Base-by-base conservation (phyloP, 345 rosid species). In the Geranium brycei region DNA sequence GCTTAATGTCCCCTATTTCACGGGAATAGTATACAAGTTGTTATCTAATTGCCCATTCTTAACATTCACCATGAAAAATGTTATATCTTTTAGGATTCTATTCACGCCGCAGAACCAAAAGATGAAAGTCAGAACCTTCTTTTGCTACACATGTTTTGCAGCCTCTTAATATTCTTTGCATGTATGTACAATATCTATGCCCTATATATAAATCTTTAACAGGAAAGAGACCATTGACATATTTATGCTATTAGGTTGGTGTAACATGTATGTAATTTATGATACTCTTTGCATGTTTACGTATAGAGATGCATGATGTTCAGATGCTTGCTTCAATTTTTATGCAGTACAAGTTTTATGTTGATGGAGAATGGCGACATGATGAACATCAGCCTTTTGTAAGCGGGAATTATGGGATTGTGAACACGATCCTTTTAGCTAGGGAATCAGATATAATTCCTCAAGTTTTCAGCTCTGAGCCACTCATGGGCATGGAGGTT, bases 281-380 rank as follows among this genome's bases (percentile, higher is more conserved):
- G 53, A 11, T 47, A 47, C 53, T 47, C 14, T 47, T 47, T 47
- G 15, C 1, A 47, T 47, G 53, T 7, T 11, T 47, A 13, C 14
- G 53, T 11, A 8, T 47, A 6, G 53, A 47, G 13, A 11, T 47
- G 15, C 53, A 8, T 47, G 53, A 11, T 11, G 14, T 11, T 47
- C 3, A 47, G 53, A 47, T 47, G 53, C 15, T 11, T 13, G 14
- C 10, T 47, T 47, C 53, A 8, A 13, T 47, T 47, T 38, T 47
- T 13, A 47, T 73, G 81, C 89, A 95, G 99, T 95, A 72, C 76
- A 95, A 91, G 73, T 95, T 95, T 73, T 74, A 59, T 70, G 91
- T 95, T 60, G 99, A 95, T 78, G 97, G 86, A 76, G 85, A 88
- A 71, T 88, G 97, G 99, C 81, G 82, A 73, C 85, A 91, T 31